Percentiles rank a stretch among this genome's conserved stretches.
Conservation (phyloP, 116 monocot genomes). For the Papilionanthe hybrid region DNA sequence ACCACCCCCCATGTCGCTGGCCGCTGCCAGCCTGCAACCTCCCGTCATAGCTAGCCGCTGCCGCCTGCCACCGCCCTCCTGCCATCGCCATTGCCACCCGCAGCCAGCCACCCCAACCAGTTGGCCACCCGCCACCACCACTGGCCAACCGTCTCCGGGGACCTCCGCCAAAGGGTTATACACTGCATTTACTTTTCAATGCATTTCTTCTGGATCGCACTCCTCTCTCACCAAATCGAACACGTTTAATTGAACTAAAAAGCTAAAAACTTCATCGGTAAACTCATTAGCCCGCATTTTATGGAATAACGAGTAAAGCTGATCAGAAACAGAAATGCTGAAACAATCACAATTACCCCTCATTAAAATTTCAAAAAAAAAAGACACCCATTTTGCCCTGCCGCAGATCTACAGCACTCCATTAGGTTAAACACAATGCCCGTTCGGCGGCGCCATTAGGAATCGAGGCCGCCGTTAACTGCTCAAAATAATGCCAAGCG, state of each 20-base stretch:
- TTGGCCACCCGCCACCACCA: too few relatives aligned
- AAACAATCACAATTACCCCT: not conserved
- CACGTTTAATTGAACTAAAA: not conserved
- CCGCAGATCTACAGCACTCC: not conserved
- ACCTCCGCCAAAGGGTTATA: too few relatives aligned
- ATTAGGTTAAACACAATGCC: not conserved
- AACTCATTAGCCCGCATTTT: not conserved
- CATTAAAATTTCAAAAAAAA: not conserved
- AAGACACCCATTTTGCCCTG: not conserved
- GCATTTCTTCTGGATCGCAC: too few relatives aligned
- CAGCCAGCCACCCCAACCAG: too few relatives aligned
- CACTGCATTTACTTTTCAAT: too few relatives aligned
- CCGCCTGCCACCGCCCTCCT: too few relatives aligned
- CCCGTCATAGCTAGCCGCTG: too few relatives aligned
- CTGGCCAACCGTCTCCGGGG: too few relatives aligned
- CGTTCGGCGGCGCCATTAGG: not conserved
- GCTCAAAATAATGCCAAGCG: not conserved
- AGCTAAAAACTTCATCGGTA: not conserved
- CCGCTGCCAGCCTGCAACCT: too few relatives aligned
- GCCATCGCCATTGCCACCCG: too few relatives aligned
- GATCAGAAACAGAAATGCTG: not conserved
- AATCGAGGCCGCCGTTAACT: not conserved
- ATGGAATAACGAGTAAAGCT: not conserved
- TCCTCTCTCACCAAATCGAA: not conserved
- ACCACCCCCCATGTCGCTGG: too few relatives aligned